These are phyloP conservation scores for Radiomyces spectabilis DNA, from an alignment of 192 early-diverging fungal genomes.

Conservation along the genomic window DNA sequence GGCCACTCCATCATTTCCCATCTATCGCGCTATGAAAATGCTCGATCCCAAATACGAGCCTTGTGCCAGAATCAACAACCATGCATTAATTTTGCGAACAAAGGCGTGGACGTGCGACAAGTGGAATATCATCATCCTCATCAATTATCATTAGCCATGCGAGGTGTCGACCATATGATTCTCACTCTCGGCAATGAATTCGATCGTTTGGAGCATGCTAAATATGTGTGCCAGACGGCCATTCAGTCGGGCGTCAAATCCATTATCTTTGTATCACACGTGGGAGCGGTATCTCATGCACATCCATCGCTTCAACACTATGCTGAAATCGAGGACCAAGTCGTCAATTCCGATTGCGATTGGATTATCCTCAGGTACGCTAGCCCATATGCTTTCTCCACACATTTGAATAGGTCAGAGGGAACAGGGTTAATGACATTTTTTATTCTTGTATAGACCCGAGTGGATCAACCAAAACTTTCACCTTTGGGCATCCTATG, in stretches of 20 bases:
- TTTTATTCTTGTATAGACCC: slow-evolving; percentile 7
- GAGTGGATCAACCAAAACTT: slow-evolving; percentile 23
- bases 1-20: slow-evolving; percentile 19
- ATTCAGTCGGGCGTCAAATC: slow-evolving; percentile 11
- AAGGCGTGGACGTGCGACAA: slow-evolving; percentile 13
- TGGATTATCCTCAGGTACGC: slow-evolving; percentile 9
- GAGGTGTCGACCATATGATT: slow-evolving; percentile 15
- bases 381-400: not conserved
- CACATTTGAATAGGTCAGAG: not conserved
- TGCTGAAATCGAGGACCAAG: slow-evolving; percentile 8
- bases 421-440: not conserved
- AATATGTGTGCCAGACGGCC: slow-evolving; percentile 11
- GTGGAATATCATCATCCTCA: slow-evolving; percentile 19
- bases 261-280: slow-evolving; percentile 24
- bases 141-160: slow-evolving; percentile 10
- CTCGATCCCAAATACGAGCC: slow-evolving; percentile 11
- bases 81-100: slow-evolving; percentile 10
- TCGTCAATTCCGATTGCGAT: slow-evolving; percentile 3
- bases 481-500: slow-evolving; percentile 14
- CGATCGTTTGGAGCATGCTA: slow-evolving; percentile 11
- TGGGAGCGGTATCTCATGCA: slow-evolving; percentile 10
- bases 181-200: slow-evolving; percentile 19
- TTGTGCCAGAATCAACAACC: slow-evolving; percentile 8
- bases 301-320: slow-evolving; percentile 10
- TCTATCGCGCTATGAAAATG: slow-evolving; percentile 1